These are phyloP conservation scores for Chytriomyces hyalinus DNA, from an alignment of 192 early-diverging fungal species.

Conservation along the genomic window DNA sequence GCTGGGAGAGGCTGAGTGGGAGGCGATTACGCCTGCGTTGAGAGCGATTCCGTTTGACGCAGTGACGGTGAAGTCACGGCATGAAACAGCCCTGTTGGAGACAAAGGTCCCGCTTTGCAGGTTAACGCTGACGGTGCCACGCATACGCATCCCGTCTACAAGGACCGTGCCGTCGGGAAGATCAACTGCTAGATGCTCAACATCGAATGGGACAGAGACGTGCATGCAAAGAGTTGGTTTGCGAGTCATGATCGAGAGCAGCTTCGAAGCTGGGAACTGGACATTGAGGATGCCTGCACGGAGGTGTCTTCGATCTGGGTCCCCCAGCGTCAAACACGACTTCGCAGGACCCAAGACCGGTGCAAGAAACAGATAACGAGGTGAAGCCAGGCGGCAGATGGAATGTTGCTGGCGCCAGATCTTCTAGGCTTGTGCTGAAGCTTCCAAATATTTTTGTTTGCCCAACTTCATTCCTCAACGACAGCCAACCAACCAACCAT, in stretches of 20 bases:
- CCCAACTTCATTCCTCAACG: too few species aligned
- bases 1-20: neutral
- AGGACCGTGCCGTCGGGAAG: too few species aligned
- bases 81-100: neutral
- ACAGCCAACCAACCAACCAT: too few species aligned
- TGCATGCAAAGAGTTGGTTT: too few species aligned
- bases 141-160: neutral
- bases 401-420: neutral
- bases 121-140: neutral
- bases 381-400: neutral
- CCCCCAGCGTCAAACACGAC: neutral
- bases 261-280: too few species aligned
- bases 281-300: too few species aligned
- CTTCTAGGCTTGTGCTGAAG: neutral
- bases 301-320: neutral
- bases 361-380: neutral
- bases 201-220: too few species aligned
- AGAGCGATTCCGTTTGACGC: neutral
- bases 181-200: too few species aligned
- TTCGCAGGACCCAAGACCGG: neutral
- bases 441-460: too few species aligned
- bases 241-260: too few species aligned
- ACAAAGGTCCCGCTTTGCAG: neutral
- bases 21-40: neutral
- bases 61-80: neutral